Percentiles rank a stretch among this genome's conserved stretches.
Conservation (phyloP, 345 rosid genomes). For the Citrus reticulata region DNA sequence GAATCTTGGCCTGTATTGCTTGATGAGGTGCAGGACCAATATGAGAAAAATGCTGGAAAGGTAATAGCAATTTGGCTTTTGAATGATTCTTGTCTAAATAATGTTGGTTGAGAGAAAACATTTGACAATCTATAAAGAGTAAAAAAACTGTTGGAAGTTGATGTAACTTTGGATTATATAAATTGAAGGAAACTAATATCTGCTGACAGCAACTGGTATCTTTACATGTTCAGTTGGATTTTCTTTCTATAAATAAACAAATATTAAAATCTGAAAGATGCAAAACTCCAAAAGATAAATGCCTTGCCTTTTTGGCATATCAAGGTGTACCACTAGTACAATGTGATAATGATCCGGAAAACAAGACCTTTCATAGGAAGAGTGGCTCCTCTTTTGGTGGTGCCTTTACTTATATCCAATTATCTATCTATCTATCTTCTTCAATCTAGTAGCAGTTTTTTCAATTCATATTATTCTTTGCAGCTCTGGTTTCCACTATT, state of each 20-base stretch:
- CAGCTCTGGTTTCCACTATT: conserved; percentile 97
- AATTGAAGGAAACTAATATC: neutral
- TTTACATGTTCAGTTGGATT: neutral
- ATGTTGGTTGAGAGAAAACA: neutral
- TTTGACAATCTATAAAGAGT: neutral
- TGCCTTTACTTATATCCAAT: neutral
- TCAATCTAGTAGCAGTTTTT: neutral
- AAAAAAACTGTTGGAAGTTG: neutral
- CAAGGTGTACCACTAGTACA: neutral
- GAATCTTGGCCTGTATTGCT: conserved; percentile 84
- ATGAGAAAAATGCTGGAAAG: conserved; percentile 77
- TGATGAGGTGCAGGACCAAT: conserved; percentile 79
- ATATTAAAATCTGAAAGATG: neutral
- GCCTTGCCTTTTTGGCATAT: neutral
- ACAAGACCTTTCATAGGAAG: neutral
- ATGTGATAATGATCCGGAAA: neutral
- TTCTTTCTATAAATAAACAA: neutral
- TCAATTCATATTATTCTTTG: conserved; percentile 21
- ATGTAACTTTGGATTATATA: neutral
- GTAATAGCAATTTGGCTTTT: conserved; percentile 29
- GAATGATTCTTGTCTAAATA: neutral
- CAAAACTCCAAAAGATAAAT: neutral
- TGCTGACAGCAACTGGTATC: neutral
- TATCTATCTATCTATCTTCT: neutral
- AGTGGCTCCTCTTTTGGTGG: neutral